Percentiles rank a stretch among this genome's conserved stretches.
Evolutionary conservation across 768 basidiomycete species (phyloP).

Genomic region (Nevesoporus exiguus): DNA sequence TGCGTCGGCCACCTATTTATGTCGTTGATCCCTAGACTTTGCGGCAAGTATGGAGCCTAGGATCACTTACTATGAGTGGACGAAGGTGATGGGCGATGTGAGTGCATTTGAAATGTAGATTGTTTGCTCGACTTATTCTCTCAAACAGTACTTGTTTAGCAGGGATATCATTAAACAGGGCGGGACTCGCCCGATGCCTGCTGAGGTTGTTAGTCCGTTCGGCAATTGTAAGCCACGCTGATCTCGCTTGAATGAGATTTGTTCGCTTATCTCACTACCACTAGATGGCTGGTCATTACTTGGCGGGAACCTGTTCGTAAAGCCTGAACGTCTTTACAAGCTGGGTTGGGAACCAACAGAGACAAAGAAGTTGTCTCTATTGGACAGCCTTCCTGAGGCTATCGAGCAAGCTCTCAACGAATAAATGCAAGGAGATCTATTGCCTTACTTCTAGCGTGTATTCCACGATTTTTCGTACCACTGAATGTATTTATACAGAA

Average conservation of each 20-base stretch:
- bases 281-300: constrained; percentile 41
- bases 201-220: constrained; percentile 34
- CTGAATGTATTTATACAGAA: constrained; percentile 4
- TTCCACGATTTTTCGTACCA: constrained; percentile 1
- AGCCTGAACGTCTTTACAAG: constrained; percentile 33
- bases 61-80: constrained; percentile 32
- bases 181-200: constrained; percentile 33
- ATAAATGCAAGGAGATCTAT: neutral
- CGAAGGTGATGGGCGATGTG: constrained; percentile 37
- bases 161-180: constrained; percentile 34
- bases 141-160: constrained; percentile 30
- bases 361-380: constrained; percentile 24
- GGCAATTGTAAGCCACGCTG: constrained; percentile 36
- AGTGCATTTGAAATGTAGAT: constrained; percentile 5
- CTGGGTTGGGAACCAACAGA: constrained; percentile 40
- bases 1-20: neutral
- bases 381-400: constrained; percentile 31
- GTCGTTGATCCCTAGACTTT: constrained; percentile 31
- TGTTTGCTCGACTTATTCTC: neutral
- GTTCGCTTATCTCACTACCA: neutral
- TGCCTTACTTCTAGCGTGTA: neutral
- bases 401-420: constrained; percentile 23
- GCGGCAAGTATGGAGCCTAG: constrained; percentile 27
- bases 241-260: neutral
- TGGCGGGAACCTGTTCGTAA: constrained; percentile 38